Evolutionary conservation across 352 stramenopile species (phyloP), one percentile per base, ranked within the genome.

Genomic region (Pythium rhizo-oryzae): DNA sequence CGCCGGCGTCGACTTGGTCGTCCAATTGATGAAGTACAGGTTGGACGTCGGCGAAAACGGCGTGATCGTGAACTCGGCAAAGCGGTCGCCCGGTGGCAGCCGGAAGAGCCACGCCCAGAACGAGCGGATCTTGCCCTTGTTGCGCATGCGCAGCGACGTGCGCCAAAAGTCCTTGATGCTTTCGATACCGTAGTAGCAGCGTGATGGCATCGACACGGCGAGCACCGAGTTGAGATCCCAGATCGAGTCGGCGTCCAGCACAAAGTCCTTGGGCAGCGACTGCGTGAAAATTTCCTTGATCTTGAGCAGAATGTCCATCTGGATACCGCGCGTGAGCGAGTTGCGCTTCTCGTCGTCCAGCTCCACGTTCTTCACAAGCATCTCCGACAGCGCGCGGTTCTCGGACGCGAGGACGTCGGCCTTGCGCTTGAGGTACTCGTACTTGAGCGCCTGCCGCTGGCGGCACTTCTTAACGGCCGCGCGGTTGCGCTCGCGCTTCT

Each of bases 271-370:
- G 7, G 86, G 86, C 57, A 94, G 65, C 62, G 81, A 91, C 71
- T 94, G 86, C 54, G 81, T 94, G 69, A 94, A 94, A 65, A 94
- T 92, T 73, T 94, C 86, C 64, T 94, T 92, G 71, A 94, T 92
- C 74, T 94, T 94, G 65, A 94, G 76, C 64, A 94, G 37, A 41
- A 94, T 94, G 57, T 94, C 86, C 82, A 94, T 94, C 70, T 94
- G 86, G 70, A 94, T 94, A 53, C 86, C 86, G 21, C 86, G 82
- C 51, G 81, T 92, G 56, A 94, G 76, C 47, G 78, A 89, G 44
- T 73, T 65, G 28, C 84, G 84, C 67, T 87, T 80, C 43, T 80
- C 75, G 6, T 82, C 75, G 1, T 82, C 74, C 21, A 94, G 63
- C 46, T 87, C 80, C 3, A 85, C 78, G 58, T 90, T 91, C 53